These are phyloP conservation scores for Bruguiera gymnorhiza DNA, from an alignment of 345 rosid species.

Conservation along the genomic window DNA sequence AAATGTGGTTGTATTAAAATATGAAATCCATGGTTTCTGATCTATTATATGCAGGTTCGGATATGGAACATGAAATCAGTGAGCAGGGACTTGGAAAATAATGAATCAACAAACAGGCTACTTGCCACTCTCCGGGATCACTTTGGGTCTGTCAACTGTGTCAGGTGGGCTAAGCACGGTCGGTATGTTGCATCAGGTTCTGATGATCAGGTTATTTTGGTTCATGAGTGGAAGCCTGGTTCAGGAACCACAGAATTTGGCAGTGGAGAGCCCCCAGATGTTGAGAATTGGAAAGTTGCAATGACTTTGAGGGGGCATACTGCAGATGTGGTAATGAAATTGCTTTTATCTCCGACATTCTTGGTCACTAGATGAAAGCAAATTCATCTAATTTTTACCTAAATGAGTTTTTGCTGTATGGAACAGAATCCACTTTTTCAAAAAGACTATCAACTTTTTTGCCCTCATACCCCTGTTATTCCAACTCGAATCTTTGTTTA, in stretches of 20 bases:
- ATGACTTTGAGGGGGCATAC: constrained; percentile 97
- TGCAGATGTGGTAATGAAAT: constrained; percentile 94
- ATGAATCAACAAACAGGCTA: constrained; percentile 68
- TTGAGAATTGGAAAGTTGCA: constrained; percentile 97
- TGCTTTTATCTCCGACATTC: neutral
- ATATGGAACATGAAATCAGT: constrained; percentile 93
- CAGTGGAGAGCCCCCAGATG: constrained; percentile 95
- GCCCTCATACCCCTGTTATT: neutral
- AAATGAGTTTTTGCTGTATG: constrained; percentile 5
- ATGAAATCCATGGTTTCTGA: neutral
- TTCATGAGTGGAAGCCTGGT: constrained; percentile 97
- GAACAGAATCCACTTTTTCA: neutral
- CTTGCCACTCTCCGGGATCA: constrained; percentile 97
- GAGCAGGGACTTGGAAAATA: constrained; percentile 51
- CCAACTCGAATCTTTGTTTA: neutral
- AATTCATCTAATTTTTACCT: neutral
- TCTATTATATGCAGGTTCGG: constrained; percentile 55
- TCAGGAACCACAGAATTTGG: constrained; percentile 97
- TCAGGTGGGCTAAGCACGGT: constrained; percentile 98
- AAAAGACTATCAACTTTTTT: neutral
- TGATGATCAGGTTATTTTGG: constrained; percentile 88
- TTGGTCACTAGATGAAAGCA: constrained; percentile 2
- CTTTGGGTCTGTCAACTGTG: constrained; percentile 99
- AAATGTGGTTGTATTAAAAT: neutral
- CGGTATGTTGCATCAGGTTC: constrained; percentile 90